These are phyloP conservation scores for Pogostemon cablin DNA, from an alignment of 257 asterid genomes.

Conservation along the genomic window DNA sequence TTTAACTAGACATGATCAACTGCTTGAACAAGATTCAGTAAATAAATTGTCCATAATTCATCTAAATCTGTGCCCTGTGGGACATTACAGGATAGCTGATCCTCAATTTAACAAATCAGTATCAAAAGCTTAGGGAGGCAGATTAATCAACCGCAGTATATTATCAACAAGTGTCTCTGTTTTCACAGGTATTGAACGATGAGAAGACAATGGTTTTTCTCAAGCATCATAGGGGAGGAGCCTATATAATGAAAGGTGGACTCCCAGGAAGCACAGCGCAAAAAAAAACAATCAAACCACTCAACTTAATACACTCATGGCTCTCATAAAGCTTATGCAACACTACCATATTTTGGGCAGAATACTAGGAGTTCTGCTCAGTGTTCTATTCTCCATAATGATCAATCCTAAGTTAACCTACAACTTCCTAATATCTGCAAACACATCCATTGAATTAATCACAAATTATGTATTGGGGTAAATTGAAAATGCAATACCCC, in stretches of 20 bases:
- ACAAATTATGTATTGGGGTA: not conserved
- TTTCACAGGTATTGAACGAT: not conserved
- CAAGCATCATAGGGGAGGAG: not conserved
- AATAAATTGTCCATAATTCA: not conserved
- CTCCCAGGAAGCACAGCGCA: not conserved
- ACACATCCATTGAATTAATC: not conserved
- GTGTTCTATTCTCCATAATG: not conserved
- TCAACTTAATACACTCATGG: not conserved
- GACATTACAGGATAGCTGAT: not conserved
- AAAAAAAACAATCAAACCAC: not conserved
- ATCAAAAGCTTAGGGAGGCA: not conserved
- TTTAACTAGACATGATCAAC: not conserved
- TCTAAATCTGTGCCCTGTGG: not conserved
- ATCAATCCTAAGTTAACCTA: not conserved
- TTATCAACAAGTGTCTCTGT: not conserved
- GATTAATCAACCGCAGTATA: not conserved
- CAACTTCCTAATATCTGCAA: constrained; percentile 15
- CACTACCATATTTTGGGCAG: constrained; percentile 5
- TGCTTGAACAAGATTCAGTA: not conserved
- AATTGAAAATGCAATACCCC: constrained; percentile 59
- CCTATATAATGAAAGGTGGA: not conserved
- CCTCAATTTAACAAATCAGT: not conserved
- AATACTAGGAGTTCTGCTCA: not conserved
- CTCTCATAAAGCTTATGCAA: constrained; percentile 6
- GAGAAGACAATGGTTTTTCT: not conserved